phyloP scores from a whole-genome alignment of 306 rosid species.

The Castanea mollissima region DNA sequence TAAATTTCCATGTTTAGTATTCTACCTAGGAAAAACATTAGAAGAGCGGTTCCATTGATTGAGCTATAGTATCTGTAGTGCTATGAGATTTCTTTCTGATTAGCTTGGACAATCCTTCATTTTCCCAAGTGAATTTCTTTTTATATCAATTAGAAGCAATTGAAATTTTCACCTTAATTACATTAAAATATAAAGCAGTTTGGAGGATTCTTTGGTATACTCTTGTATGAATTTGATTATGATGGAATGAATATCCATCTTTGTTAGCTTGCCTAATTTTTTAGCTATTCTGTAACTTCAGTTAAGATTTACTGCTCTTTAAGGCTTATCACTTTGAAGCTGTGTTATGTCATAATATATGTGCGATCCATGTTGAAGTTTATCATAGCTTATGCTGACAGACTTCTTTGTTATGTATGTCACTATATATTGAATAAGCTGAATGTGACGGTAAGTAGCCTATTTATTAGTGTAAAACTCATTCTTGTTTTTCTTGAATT shows the following conservation, averaged over 20 bases:
- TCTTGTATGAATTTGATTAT: background rate
- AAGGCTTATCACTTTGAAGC: background rate
- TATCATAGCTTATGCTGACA: background rate
- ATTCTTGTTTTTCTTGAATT: slow-evolving; percentile 2
- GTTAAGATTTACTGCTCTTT: background rate
- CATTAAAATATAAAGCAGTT: background rate
- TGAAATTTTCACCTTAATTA: background rate
- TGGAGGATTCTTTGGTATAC: background rate
- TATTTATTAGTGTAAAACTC: background rate
- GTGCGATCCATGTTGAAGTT: background rate
- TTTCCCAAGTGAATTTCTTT: background rate
- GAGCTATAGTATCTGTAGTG: too few species aligned
- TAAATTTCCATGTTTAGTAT: background rate
- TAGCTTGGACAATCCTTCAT: background rate
- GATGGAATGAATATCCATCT: background rate
- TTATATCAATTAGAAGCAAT: background rate
- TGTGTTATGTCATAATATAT: background rate
- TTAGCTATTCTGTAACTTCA: background rate
- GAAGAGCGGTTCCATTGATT: too few species aligned
- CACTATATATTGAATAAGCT: background rate
- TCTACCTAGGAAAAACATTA: background rate
- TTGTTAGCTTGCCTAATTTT: background rate
- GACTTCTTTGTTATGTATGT: background rate
- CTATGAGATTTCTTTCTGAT: too few species aligned
- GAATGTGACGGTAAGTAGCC: too few species aligned